Percentiles rank a stretch among this genome's conserved stretches.
Evolutionary conservation across 495 filamentous ascomycete genomes (phyloP).

Genomic region (Penicillium steckii): DNA sequence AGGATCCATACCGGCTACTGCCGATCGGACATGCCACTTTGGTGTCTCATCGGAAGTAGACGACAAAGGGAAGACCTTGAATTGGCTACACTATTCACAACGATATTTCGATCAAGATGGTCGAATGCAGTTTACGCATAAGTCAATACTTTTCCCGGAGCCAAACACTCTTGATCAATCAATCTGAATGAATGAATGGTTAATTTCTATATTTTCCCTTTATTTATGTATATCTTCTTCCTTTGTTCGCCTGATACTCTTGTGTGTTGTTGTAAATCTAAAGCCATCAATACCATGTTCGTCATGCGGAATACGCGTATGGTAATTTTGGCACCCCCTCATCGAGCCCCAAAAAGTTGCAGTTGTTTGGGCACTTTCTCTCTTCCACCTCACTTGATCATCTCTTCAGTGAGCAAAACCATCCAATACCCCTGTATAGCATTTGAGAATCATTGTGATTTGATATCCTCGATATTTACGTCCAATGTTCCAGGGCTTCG

Average conservation of each 20-base stretch:
- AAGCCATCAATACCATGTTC: neutral
- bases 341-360: neutral
- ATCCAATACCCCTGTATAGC: neutral
- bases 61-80: conserved; percentile 1
- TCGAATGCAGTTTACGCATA: conserved; percentile 2
- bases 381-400: conserved; percentile 2
- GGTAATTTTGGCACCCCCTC: conserved; percentile 12
- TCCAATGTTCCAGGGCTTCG: neutral
- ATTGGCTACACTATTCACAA: conserved; percentile 10
- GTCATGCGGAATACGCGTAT: conserved; percentile 5
- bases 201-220: neutral
- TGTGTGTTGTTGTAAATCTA: too few species aligned
- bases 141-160: conserved; percentile 6
- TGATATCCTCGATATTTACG: neutral
- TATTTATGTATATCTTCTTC: neutral
- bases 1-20: conserved; percentile 5
- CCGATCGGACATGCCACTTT: conserved; percentile 14
- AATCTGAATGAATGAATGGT: neutral
- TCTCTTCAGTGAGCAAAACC: too few species aligned
- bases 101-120: conserved; percentile 9
- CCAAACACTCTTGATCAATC: neutral
- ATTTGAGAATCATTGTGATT: neutral
- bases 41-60: conserved; percentile 11
- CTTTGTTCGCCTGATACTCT: neutral
- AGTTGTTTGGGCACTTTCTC: neutral